Conservation (phyloP, 352 stramenopile genomes). For the Phytophthora kernoviae region DNA sequence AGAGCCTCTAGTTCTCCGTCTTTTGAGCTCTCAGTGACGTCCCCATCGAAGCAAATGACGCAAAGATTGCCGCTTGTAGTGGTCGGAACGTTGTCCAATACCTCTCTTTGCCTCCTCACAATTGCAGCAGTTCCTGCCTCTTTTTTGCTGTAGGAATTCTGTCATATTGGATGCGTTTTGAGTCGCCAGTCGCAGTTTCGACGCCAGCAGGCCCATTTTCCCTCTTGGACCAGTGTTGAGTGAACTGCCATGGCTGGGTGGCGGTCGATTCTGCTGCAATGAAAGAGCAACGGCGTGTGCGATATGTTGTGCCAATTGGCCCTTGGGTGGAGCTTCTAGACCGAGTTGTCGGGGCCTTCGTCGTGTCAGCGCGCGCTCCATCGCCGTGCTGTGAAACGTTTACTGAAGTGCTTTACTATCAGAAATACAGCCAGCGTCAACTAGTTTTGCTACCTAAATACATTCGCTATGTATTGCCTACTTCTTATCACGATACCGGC, state of each 20-base stretch:
- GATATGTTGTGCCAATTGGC: constrained; percentile 24
- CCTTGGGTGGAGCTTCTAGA: constrained; percentile 20
- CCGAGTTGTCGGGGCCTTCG: constrained; percentile 20
- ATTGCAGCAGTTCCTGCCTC: constrained; percentile 5
- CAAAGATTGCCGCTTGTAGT: constrained; percentile 19
- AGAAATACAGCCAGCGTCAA: constrained; percentile 1
- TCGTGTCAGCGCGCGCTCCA: constrained; percentile 2
- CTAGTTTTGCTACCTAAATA: too few relatives aligned
- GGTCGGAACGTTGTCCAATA: neutral
- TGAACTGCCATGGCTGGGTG: neutral
- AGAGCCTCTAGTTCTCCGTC: constrained; percentile 21
- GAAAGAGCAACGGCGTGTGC: constrained; percentile 32
- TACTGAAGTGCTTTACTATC: too few relatives aligned
- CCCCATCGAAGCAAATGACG: constrained; percentile 40
- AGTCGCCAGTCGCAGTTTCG: constrained; percentile 32
- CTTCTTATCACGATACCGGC: too few relatives aligned
- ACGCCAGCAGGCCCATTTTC: constrained; percentile 22
- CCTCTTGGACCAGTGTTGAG: neutral
- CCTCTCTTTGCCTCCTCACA: neutral
- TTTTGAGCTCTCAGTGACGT: neutral
- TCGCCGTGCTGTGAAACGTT: neutral
- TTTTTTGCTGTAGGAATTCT: constrained; percentile 20
- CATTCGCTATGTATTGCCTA: too few relatives aligned
- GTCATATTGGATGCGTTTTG: constrained; percentile 35
- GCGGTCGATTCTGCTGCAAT: constrained; percentile 16